phyloP scores from a whole-genome alignment of 345 rosid species.

The Salix dunnii region DNA sequence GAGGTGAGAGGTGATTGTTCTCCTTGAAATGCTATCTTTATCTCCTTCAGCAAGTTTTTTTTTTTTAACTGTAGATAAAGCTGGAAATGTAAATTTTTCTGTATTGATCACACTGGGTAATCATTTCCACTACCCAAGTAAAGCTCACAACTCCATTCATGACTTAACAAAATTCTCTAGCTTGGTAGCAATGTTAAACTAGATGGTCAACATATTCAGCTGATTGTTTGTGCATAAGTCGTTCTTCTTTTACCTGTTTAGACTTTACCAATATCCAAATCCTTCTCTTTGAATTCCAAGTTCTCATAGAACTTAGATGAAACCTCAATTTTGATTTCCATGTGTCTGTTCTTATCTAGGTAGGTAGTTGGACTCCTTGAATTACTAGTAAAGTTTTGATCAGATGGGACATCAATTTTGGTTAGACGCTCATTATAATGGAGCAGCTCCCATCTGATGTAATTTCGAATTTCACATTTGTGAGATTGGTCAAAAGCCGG shows the following conservation, averaged over 20 bases:
- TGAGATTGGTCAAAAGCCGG: neutral
- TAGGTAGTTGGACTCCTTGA: neutral
- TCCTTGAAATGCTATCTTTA: neutral
- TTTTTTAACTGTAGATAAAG: neutral
- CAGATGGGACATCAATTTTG: neutral
- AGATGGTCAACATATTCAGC: neutral
- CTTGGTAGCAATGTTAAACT: neutral
- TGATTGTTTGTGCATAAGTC: neutral
- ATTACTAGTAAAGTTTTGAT: neutral
- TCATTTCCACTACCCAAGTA: neutral
- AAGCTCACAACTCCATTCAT: neutral
- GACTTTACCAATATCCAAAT: neutral
- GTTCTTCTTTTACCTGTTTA: neutral
- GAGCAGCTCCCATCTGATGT: neutral
- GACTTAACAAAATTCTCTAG: neutral
- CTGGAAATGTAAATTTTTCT: neutral
- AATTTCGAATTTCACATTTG: neutral
- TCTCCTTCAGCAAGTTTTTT: neutral
- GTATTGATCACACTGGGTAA: neutral
- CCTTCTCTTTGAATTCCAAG: neutral
- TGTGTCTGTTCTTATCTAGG: neutral
- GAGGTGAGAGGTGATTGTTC: neutral
- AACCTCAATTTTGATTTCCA: neutral
- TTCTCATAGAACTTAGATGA: neutral
- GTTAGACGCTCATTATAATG: neutral